A percentile compares a stretch with the other conserved stretches of the same genome.
Evolutionary conservation across 345 rosid genomes (phyloP).

Genomic region (Gossypioides kirkii): DNA sequence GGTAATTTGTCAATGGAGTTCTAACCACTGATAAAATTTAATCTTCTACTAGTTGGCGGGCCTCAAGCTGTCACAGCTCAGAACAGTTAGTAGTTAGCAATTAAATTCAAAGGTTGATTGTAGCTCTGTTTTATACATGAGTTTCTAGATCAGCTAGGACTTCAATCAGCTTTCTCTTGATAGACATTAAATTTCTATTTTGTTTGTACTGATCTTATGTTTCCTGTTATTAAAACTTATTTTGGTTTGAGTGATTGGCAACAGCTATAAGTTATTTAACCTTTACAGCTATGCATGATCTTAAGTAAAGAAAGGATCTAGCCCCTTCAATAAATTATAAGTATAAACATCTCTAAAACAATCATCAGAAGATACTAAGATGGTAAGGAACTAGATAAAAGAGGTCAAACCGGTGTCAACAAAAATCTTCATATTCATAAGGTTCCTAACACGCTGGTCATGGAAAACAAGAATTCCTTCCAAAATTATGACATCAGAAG

Average conservation of each 20-base stretch:
- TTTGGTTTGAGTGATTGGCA: neutral
- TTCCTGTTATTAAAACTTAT: neutral
- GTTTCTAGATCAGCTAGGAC: neutral
- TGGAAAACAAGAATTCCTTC: conserved; percentile 97
- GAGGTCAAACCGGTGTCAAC: conserved; percentile 79
- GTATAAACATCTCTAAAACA: neutral
- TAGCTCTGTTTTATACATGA: neutral
- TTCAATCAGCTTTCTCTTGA: neutral
- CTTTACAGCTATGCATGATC: neutral
- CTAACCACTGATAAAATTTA: neutral
- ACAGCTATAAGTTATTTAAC: neutral
- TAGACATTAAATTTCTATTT: neutral
- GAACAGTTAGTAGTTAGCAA: neutral
- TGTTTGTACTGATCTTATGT: neutral
- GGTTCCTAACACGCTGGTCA: conserved; percentile 78
- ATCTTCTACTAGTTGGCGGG: neutral
- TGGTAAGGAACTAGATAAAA: conserved; percentile 12
- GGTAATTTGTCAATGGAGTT: neutral
- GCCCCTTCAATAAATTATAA: conserved; percentile 16
- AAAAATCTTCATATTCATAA: conserved; percentile 96
- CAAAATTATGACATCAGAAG: conserved; percentile 92
- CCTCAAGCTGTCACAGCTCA: neutral
- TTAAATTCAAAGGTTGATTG: neutral
- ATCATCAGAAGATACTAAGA: conserved; percentile 10
- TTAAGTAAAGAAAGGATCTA: neutral